Base-by-base conservation (phyloP, 2,329 filamentous ascomycete species). In the Fusarium domesticum region DNA sequence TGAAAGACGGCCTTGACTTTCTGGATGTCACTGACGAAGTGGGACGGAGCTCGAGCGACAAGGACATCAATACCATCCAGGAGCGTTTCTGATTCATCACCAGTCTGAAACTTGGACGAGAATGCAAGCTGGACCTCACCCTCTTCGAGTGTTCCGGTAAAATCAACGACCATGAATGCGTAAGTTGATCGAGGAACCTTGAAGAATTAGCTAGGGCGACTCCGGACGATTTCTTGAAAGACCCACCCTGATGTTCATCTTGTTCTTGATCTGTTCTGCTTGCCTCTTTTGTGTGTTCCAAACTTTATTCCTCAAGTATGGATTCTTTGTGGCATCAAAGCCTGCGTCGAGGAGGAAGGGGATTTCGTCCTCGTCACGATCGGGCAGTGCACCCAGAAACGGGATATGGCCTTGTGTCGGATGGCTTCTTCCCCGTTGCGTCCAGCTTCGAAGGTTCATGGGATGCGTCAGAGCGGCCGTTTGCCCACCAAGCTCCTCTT, bases 1-100 rank as follows among this genome's bases (percentile, higher is more conserved):
- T 70, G 74, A 47, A 76, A 80, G 0, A 83, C 79, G 0, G 73
- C 77, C 30, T 66, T 74, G 6, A 85, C 83, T 43, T 77, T 84
- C 56, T 91, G 87, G 0, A 92, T 81, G 49, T 93, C 87, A 19
- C 82, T 87, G 0, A 74, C 71, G 17, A 84, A 79, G 57, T 89
- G 80, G 0, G 85, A 82, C 0, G 87, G 87, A 2, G 82, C 80
- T 16, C 87, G 75, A 0, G 82, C 81, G 1, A 91, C 82, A 0
- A 92, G 69, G 0, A 88, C 67, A 12, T 89, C 77, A 14, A 74
- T 69, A 0, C 73, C 73, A 30, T 82, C 70, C 1, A 89, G 62
- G 6, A 76, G 60, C 0, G 74, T 76, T 32, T 77, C 79, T 0
- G 70, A 74, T 28, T 78, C 75, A 0, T 74, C 74, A 2, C 77